Evolutionary conservation across 352 stramenopile genomes (phyloP).

Genomic region (Salisapilia sapeloensis): DNA sequence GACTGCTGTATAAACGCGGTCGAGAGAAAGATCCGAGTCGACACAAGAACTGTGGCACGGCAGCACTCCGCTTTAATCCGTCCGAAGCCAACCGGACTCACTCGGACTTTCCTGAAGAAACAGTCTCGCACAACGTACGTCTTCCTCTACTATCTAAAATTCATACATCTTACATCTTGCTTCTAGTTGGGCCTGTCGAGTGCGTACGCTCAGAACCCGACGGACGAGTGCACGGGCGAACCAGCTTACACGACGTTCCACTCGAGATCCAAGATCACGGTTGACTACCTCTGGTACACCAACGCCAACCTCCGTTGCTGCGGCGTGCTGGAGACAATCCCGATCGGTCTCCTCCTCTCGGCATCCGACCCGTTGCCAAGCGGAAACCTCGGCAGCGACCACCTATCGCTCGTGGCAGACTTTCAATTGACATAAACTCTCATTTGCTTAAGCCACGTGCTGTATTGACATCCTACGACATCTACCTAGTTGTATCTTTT

Average conservation of each 20-base stretch:
- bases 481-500: too few species aligned
- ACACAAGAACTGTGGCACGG: conserved; percentile 18
- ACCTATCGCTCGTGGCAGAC: conserved; percentile 47
- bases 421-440: conserved; percentile 36
- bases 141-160: neutral
- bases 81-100: conserved; percentile 5
- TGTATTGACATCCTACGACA: too few species aligned
- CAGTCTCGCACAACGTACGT: conserved; percentile 12
- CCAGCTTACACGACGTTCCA: conserved; percentile 65
- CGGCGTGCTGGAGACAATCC: conserved; percentile 44
- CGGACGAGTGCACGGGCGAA: conserved; percentile 25
- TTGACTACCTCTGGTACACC: conserved; percentile 65
- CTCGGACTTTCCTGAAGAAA: neutral
- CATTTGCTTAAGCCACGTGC: too few species aligned
- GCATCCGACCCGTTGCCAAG: conserved; percentile 23
- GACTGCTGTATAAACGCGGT: too few species aligned
- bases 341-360: conserved; percentile 25
- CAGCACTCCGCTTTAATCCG: conserved; percentile 15
- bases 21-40: conserved; percentile 15
- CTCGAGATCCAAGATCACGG: conserved; percentile 23
- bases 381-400: conserved; percentile 35
- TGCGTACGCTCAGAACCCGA: conserved; percentile 39
- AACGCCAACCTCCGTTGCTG: conserved; percentile 25
- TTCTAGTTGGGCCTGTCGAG: conserved; percentile 29
- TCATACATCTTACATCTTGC: neutral